Evolutionary conservation across 2,329 filamentous ascomycete species (phyloP).

Genomic region (Diaporthe eres): DNA sequence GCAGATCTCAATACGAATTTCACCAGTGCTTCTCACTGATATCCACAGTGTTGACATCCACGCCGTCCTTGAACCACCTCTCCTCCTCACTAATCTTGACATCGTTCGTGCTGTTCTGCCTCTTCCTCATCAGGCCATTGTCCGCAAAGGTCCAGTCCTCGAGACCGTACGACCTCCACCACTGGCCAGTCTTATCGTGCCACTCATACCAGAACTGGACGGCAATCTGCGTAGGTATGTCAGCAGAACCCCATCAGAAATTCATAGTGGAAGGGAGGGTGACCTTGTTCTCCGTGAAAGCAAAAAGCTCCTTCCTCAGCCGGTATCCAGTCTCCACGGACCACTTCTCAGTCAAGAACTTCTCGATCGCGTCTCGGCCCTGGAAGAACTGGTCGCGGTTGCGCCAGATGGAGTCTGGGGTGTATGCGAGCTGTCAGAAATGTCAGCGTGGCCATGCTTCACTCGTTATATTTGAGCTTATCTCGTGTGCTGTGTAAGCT

Average conservation of each 20-base stretch:
- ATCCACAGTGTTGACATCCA: conserved; percentile 76
- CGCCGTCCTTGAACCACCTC: conserved; percentile 78
- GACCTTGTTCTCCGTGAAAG: conserved; percentile 77
- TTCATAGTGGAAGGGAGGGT: background rate
- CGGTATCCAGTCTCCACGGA: conserved; percentile 78
- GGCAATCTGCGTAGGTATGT: conserved; percentile 69
- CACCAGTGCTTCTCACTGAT: conserved; percentile 80
- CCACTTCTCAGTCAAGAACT: conserved; percentile 83
- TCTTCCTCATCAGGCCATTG: conserved; percentile 79
- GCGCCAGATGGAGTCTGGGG: conserved; percentile 82
- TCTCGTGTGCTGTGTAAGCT: background rate
- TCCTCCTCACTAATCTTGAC: conserved; percentile 72
- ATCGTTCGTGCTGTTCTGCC: conserved; percentile 84
- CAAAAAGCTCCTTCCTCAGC: conserved; percentile 87
- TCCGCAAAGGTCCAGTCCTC: conserved; percentile 84
- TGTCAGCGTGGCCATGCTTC: background rate
- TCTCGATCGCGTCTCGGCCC: conserved; percentile 77
- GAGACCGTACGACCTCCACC: conserved; percentile 90
- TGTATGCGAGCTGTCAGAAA: conserved; percentile 71
- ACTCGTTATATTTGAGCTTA: background rate
- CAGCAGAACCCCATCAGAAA: background rate
- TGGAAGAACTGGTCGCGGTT: conserved; percentile 80
- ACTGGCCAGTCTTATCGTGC: conserved; percentile 77
- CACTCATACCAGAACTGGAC: conserved; percentile 95
- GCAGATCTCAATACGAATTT: no score